phyloP scores from a whole-genome alignment of 2,329 filamentous ascomycete species.

The Passalora sequoiae region DNA sequence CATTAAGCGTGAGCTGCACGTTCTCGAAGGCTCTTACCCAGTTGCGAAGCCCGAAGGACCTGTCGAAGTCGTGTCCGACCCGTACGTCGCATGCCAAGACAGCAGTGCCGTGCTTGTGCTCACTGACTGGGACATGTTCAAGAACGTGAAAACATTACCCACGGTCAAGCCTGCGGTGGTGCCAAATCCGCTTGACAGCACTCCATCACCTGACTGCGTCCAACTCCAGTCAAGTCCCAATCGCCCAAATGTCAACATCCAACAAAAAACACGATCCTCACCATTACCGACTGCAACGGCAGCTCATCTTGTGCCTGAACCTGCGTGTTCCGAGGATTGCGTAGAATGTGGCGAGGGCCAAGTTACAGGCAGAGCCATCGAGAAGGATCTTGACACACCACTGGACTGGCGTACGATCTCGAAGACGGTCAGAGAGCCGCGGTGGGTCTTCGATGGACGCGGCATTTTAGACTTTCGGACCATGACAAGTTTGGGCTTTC shows the following conservation, averaged over 20 bases:
- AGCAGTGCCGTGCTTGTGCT: slow-evolving; percentile 30
- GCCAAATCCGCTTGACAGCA: neutral
- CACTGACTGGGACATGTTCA: slow-evolving; percentile 32
- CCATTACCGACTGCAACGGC: slow-evolving; percentile 6
- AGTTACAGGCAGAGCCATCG: neutral
- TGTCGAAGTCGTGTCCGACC: slow-evolving; percentile 25
- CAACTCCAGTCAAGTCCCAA: slow-evolving; percentile 11
- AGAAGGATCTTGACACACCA: slow-evolving; percentile 11
- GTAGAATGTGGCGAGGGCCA: slow-evolving; percentile 8
- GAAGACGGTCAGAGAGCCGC: slow-evolving; percentile 25
- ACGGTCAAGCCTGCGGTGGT: neutral
- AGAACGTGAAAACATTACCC: slow-evolving; percentile 14
- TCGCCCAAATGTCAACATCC: too few species aligned
- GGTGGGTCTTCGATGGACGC: slow-evolving; percentile 33
- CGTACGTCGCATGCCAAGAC: slow-evolving; percentile 30
- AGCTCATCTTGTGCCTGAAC: slow-evolving; percentile 12
- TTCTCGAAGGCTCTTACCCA: slow-evolving; percentile 13
- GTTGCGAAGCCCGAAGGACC: slow-evolving; percentile 22
- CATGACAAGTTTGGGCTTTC: slow-evolving; percentile 30
- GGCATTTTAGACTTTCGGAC: slow-evolving; percentile 26
- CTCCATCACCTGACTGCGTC: neutral
- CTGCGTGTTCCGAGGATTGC: slow-evolving; percentile 12
- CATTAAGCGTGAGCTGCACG: slow-evolving; percentile 27
- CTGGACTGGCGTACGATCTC: slow-evolving; percentile 28
- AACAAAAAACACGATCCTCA: too few species aligned